A percentile compares a stretch with the other conserved stretches of the same genome.
Evolutionary conservation across 2,329 filamentous ascomycete genomes (phyloP).

Genomic region (Aplosporella prunicola): DNA sequence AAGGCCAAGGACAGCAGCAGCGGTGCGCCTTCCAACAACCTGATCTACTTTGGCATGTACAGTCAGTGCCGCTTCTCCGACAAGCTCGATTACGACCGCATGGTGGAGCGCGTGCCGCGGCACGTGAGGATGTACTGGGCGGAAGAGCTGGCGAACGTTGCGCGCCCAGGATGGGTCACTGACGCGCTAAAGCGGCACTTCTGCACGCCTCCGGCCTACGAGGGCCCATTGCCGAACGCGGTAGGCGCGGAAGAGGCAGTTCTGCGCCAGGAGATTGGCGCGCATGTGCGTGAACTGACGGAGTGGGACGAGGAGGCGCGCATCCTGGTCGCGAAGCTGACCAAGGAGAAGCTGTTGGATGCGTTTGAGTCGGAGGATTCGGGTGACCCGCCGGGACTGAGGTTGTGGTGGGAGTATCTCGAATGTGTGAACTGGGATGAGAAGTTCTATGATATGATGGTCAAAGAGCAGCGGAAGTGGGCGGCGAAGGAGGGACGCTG

Average conservation of each 20-base stretch:
- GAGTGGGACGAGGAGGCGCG: slow-evolving; percentile 32
- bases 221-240: slow-evolving; percentile 23
- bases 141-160: slow-evolving; percentile 23
- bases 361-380: slow-evolving; percentile 34
- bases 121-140: slow-evolving; percentile 33
- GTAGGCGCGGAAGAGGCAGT: slow-evolving; percentile 13
- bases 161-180: slow-evolving; percentile 35
- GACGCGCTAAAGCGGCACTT: slow-evolving; percentile 32
- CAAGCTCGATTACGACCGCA: slow-evolving; percentile 34
- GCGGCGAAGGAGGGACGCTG: too few relatives aligned
- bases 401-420: slow-evolving; percentile 41
- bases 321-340: slow-evolving; percentile 27
- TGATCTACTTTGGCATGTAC: slow-evolving; percentile 38
- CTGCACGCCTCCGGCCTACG: slow-evolving; percentile 29
- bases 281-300: slow-evolving; percentile 26
- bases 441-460: slow-evolving; percentile 34
- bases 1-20: not conserved
- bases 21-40: slow-evolving; percentile 1
- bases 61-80: slow-evolving; percentile 36
- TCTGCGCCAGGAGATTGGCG: slow-evolving; percentile 22
- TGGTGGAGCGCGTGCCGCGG: slow-evolving; percentile 28
- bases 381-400: slow-evolving; percentile 30
- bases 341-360: slow-evolving; percentile 28
- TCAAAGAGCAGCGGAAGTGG: slow-evolving; percentile 13
- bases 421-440: slow-evolving; percentile 33